Base-by-base conservation (phyloP, 2,329 filamentous ascomycete genomes). In the Pseudopithomyces maydicus region DNA sequence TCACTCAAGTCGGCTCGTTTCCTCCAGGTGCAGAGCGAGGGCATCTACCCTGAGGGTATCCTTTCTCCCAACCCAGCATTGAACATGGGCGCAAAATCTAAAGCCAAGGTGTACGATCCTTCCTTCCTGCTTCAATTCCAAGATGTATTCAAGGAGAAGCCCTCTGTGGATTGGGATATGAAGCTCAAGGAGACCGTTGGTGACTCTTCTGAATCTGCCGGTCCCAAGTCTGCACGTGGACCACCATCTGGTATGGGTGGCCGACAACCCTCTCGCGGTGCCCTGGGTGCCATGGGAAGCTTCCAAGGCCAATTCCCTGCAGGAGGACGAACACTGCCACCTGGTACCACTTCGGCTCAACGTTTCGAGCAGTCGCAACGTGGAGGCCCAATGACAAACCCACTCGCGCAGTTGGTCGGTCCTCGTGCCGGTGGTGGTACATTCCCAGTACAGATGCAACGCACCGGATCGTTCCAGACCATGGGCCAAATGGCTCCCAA, bases 71-170 rank as follows among this genome's bases (percentile, higher is more conserved):
- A 97, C 78, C 92, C 94, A 11, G 91, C 94, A 2, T 80, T 97
- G 63, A 99, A 98, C 76, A 90, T 91, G 26, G 83, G 86, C 33
- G 91, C 90, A 77, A 94, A 93, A 80, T 87, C 87, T 60, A 90
- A 88, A 76, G 89, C 87, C 41, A 96, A 96, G 82, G 93, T 96
- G 76, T 99, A 99, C 77, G 92, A 98, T 79, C 91, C 93, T 70
- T 89, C 90, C 68, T 99, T 99, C 82, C 81, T 99, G 79, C 84
- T 99, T 29, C 95, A 99, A 74, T 99, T 99, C 84, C 91, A 97
- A 80, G 86, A 86, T 68, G 92, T 97, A 19, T 99, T 97, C 80
- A 96, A 92, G 61, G 95, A 99, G 82, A 96, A 97, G 80, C 95
- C 95, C 14, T 96, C 92, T 0, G 78, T 93, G 42, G 94, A 98